Evolutionary conservation across 305 asterid species (phyloP), one percentile per base, ranked within the genome.

Genomic region (Fraxinus albicans): DNA sequence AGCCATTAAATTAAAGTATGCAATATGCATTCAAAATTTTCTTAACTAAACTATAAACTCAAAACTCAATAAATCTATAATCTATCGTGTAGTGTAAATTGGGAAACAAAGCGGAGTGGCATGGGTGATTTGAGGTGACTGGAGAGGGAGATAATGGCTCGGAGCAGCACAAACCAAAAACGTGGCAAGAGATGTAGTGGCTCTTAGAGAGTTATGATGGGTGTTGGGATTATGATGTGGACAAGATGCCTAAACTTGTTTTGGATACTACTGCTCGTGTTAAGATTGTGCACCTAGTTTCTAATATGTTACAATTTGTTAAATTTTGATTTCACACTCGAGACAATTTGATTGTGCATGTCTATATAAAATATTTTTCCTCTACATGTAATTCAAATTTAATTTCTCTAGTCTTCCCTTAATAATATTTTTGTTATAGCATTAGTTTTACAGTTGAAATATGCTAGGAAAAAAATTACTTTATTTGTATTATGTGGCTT

Each of bases 141-240:
- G 91, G 90, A 12, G 81, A 23, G 33, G 81, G 8, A 0, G 80
- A 15, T 50, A 88, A 27, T 70, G 88, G 84, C 25, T 80, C 78
- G 42, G 85, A 86, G 78, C 91, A 94, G 94, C 97, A 94, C 78
- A 94, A 92, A 87, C 97, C 98, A 19, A 35, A 83, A 6, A 86
- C 88, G 81, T 94, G 97, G 97, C 79, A n/a, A 27, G 97, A 94
- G n/a, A 88, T 94, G 89, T 93, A 89, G 89, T 74, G 77, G 60
- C 73, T 92, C 82, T 53, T 92, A 91, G 93, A 89, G 69, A 86
- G 81, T 4, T 94, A 94, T 75, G 92, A 82, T 42, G 91, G 92
- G 60, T 92, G 98, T 77, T 91, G 94, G 93, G 94, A 94, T 53
- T 94, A 92, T 86, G 98, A 91, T 55, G 85, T 88, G 31, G 95